Evolutionary conservation across 164 flowering plant genomes (phyloP).

Genomic region (Aristolochia californica): DNA sequence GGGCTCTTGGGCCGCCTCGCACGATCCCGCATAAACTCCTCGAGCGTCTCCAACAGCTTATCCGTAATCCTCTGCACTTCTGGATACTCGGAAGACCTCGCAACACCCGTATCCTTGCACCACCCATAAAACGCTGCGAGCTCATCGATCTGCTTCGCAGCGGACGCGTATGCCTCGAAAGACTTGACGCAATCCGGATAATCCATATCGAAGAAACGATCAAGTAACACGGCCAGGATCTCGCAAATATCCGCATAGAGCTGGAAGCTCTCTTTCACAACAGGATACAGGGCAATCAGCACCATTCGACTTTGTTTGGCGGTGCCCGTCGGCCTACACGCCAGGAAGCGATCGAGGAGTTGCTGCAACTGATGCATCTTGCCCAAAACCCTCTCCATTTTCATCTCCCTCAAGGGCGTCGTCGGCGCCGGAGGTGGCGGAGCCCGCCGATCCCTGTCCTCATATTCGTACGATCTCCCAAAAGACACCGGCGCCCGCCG

Average conservation of each 20-base stretch:
- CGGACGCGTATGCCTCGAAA: conserved; percentile 47
- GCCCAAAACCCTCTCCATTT: conserved; percentile 44
- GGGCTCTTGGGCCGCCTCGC: conserved; percentile 34
- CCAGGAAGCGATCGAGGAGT: conserved; percentile 54
- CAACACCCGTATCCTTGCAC: conserved; percentile 69
- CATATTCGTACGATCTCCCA: background rate
- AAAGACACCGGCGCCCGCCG: background rate
- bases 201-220: conserved; percentile 56
- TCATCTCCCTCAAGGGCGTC: conserved; percentile 54
- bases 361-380: conserved; percentile 34
- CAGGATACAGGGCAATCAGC: conserved; percentile 38
- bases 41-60: conserved; percentile 38
- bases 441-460: conserved; percentile 2
- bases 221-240: conserved; percentile 35
- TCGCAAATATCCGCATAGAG: conserved; percentile 55
- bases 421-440: conserved; percentile 3
- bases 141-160: conserved; percentile 70
- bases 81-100: conserved; percentile 58
- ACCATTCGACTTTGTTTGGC: conserved; percentile 52
- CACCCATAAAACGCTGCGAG: conserved; percentile 57
- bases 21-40: conserved; percentile 37
- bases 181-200: conserved; percentile 46
- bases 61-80: conserved; percentile 53
- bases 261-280: conserved; percentile 67
- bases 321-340: conserved; percentile 46